phyloP scores from a whole-genome alignment of 805 yeast genomes.

The Saturnispora hagleri region DNA sequence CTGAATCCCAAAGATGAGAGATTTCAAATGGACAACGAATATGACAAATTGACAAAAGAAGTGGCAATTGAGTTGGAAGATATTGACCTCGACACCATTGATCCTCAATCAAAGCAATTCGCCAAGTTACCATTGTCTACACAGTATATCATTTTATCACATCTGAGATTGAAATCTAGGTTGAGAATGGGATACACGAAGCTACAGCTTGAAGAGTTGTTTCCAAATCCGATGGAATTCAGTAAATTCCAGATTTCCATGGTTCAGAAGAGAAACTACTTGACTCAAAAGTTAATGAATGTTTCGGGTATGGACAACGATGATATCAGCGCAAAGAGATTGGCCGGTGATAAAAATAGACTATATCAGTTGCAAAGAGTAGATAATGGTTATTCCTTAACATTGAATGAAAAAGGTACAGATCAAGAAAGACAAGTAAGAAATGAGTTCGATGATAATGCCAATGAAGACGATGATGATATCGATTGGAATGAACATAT shows the following conservation, averaged over 20 bases:
- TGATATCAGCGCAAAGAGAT: conserved; percentile 38
- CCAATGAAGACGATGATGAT: conserved; percentile 29
- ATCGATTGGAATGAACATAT: conserved; percentile 8
- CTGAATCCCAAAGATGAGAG: conserved; percentile 57
- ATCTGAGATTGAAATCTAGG: conserved; percentile 73
- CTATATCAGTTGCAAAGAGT: conserved; percentile 68
- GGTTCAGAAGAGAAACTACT: conserved; percentile 84
- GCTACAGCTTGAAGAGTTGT: conserved; percentile 73
- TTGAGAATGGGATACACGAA: conserved; percentile 92
- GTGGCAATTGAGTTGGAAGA: conserved; percentile 57
- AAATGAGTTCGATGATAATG: conserved; percentile 18
- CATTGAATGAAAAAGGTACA: conserved; percentile 34
- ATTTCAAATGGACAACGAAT: conserved; percentile 64
- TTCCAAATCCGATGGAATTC: conserved; percentile 82
- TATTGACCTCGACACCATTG: conserved; percentile 61
- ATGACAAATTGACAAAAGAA: conserved; percentile 48
- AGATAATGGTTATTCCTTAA: conserved; percentile 77
- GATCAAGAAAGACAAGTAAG: conserved; percentile 30
- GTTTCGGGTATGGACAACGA: conserved; percentile 62
- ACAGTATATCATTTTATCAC: conserved; percentile 81
- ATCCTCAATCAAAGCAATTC: conserved; percentile 78
- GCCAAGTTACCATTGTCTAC: conserved; percentile 68
- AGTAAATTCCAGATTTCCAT: conserved; percentile 88
- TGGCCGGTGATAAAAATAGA: conserved; percentile 76
- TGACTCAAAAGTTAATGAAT: conserved; percentile 80